Evolutionary conservation across 2,329 filamentous ascomycete genomes (phyloP), one percentile per base, ranked within the genome.

Genomic region (Sporothrix pallida): DNA sequence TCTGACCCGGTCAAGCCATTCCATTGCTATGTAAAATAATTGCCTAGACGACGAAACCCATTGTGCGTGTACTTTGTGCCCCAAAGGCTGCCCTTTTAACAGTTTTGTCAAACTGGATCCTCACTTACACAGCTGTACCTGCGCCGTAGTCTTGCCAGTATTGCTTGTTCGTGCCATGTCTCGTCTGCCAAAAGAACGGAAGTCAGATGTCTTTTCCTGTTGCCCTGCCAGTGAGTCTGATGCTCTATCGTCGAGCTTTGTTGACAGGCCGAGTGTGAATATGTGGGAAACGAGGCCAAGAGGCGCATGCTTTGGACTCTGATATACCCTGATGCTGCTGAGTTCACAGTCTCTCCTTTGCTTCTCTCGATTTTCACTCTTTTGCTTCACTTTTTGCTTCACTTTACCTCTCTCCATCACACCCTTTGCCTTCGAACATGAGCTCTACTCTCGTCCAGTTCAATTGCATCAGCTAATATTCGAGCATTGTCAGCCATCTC

Each of bases 241-340:
- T n/a, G 26, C 42, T 26, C 62, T 20, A 26, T 46, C n/a, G 62
- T 67, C 2, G 42, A 48, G n/a, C 20, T 67, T 67, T 67, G 62
- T 67, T 67, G 62, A 67, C 62, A 67, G 42, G 17, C n/a, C n/a
- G n/a, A 12, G 54, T 17, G 54, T 31, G 23, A 2, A 17, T 37
- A 17, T 26, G 56, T 60, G 56, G 42, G 56, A 60, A n/a, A 5
- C 3, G 23, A 60, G 37, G n/a, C 13, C 52, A 20, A 23, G 8
- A 68, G 46, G 17, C n/a, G 12, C 46, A 37, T 31, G 65, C 65
- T n/a, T n/a, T 10, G 17, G 46, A 68, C 65, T 52, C 48, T 56
- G 48, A 69, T 69, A 69, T 69, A 69, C 67, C 37, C 48, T 31
- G 23, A 37, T n/a, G 46, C 46, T 52, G 65, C 23, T 67, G 62